Evolutionary conservation across 2,329 filamentous ascomycete genomes (phyloP), one percentile per base, ranked within the genome.

Genomic region (Lasiodiplodia sp.): DNA sequence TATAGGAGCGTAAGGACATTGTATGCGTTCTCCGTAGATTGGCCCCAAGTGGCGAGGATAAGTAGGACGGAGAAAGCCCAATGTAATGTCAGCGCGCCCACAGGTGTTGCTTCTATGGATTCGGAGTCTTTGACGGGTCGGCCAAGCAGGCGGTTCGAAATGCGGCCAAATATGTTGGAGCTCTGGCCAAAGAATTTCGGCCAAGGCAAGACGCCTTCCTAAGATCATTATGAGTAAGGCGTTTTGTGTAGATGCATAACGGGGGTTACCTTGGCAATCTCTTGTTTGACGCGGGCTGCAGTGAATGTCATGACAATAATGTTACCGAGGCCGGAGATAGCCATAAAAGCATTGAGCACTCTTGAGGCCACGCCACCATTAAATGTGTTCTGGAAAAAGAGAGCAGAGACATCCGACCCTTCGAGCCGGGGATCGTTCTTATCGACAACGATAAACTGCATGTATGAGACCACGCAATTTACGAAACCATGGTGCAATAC

Each of bases 221-320:
- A 11, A 21, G 2, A 28, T 21, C 2, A 38, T 8, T 28, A 4
- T 64, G 3, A 52, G 44, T 5, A 47, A 47, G 34, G 40, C 10
- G 2, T 14, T 37, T 16, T 28, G 25, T 49, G 16, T 5, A 21
- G 12, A 16, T 14, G 2, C 12, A 18, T 18, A 34, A 18, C 0
- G 38, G 14, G 18, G 5, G 16, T 16, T 52, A 52, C 60, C 60
- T 88, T 88, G 8, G 87, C 87, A 53, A 89, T 87, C 72, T 89
- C 87, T 72, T 88, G 87, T 73, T 88, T 88, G 21, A 88, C 83
- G 69, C 85, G 80, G 2, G 85, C 82, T 8, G 85, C 83, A 0
- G 85, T 86, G 71, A 86, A 89, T 0, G 86, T 88, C 77, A 86
- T 86, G 23, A 86, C 84, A 14, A 88, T 79, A 52, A 89, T 84